Evolutionary conservation across 768 basidiomycete species (phyloP), one percentile per base, ranked within the genome.

Genomic region (Suillus occidentalis): DNA sequence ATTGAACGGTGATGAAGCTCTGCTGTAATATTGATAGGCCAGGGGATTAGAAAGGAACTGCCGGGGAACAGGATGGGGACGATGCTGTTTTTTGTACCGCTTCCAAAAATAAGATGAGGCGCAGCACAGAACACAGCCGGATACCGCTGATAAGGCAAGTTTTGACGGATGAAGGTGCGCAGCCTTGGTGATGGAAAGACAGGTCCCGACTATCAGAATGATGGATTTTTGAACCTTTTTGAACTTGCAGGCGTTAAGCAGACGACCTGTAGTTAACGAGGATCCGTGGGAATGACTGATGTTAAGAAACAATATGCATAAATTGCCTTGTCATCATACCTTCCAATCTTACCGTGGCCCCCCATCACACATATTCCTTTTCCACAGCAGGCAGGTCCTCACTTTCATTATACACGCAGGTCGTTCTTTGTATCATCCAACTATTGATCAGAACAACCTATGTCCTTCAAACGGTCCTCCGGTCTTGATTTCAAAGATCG

Each of bases 401-500:
- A 18, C 57, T 49, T 22, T 43, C 18, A 2, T 66, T 61, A 31
- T 31, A 42, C 55, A 60, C 68, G 68, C 76, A 70, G 75, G 74
- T 71, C 73, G 71, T 70, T 67, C 61, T 70, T 69, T 61, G 20
- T 59, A 58, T 50, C 56, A 36, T 22, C 9, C 36, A 14, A 37
- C 7, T 36, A 22, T 57, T 57, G 56, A 39, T n/a, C 14, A 59
- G 34, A 59, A 50, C 42, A 36, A 34, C 66, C 31, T 70, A 82
- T 81, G 73, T 66, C 72, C 62, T 34, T 68, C 50, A 84, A 82
- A 67, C 85, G 84, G 43, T 84, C 81, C 18, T 89, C 89, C 42
- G 85, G 83, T 66, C 84, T 89, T 72, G 90, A 92, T 77, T 90
- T 90, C 73, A 85, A 85, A 39, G 90, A 91, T 74, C 81, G 76